Percentiles rank a stretch among this genome's conserved stretches.
phyloP scores from a whole-genome alignment of 2,329 filamentous ascomycete genomes.

The Aureobasidium uvarum region DNA sequence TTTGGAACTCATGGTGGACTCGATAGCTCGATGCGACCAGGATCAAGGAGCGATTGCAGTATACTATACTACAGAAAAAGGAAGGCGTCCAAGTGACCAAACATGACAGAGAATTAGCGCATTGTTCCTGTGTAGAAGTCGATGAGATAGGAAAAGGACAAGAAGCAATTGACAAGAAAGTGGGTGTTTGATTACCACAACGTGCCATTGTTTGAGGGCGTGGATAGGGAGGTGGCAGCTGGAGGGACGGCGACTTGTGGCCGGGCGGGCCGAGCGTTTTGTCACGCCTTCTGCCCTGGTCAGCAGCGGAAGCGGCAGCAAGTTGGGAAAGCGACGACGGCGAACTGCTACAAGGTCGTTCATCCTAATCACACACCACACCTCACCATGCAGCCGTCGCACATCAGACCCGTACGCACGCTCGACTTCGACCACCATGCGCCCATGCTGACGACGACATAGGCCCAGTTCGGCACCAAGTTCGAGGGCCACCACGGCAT shows the following conservation, averaged over 20 bases:
- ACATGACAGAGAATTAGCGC: neutral
- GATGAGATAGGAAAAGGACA: too few relatives aligned
- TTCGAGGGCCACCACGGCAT: conserved; percentile 33
- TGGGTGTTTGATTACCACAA: neutral
- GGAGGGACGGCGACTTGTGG: conserved; percentile 10
- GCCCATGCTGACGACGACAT: conserved; percentile 22
- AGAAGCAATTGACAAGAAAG: neutral
- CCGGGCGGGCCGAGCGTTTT: conserved; percentile 16
- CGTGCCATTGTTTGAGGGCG: neutral
- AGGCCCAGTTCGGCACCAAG: conserved; percentile 33
- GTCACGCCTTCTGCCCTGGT: neutral
- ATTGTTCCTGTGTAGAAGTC: neutral
- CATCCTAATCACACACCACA: neutral
- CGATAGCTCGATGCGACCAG: conserved; percentile 34
- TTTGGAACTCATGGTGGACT: conserved; percentile 47
- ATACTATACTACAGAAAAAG: neutral
- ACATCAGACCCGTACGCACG: conserved; percentile 33
- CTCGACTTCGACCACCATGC: neutral
- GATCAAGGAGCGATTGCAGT: neutral
- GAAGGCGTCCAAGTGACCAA: neutral
- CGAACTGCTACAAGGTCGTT: neutral
- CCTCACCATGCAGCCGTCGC: conserved; percentile 37
- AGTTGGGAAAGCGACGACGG: conserved; percentile 18
- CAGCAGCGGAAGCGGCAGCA: conserved; percentile 17
- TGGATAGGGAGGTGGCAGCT: conserved; percentile 10